Evolutionary conservation across 345 rosid genomes (phyloP), one percentile per base, ranked within the genome.

Genomic region (Aquilaria malaccensis): DNA sequence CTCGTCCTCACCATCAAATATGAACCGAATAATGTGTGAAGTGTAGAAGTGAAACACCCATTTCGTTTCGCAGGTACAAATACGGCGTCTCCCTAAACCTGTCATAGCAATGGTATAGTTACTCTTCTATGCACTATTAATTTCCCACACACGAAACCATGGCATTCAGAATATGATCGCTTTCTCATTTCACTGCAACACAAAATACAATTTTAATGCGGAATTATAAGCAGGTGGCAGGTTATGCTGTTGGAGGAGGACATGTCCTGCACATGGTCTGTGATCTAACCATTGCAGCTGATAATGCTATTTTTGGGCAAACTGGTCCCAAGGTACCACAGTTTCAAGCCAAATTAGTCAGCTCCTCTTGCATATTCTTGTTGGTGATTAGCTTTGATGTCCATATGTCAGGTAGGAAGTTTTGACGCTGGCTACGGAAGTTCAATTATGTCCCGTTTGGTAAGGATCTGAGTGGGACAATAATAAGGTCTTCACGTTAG

Each of bases 371-470:
- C 33, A 7, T 14, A 33, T 33, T 55, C 43, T 37, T 37, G 7
- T 37, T 37, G 43, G 5, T 2, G 2, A 9, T 37, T 37, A 4
- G 7, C 5, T 37, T 37, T 37, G 43, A 51, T 51, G 11, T n/a
- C 29, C 22, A n/a, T 33, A 50, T 56, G 58, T n/a, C 72, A 93
- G 96, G 98, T 89, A 56, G 98, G 98, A 69, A 93, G 98, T 76
- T 93, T 93, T 73, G 98, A 93, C 80, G 97, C 96, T 62, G 97
- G 97, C 65, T 93, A 93, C 61, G 98, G 98, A 65, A 85, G 98
- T 68, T 87, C 98, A 48, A 79, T 89, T 65, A 93, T 89, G 96
- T 87, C 98, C 62, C 92, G 97, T 59, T 79, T 93, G 90, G 98
- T 89, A 79, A 79, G 82, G 49, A 58, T 43, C 6, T 0, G 22